Percentiles rank a stretch among this genome's conserved stretches.
These are phyloP conservation scores for Bryoglossum gracile DNA, from an alignment of 495 filamentous ascomycete species.

Conservation along the genomic window DNA sequence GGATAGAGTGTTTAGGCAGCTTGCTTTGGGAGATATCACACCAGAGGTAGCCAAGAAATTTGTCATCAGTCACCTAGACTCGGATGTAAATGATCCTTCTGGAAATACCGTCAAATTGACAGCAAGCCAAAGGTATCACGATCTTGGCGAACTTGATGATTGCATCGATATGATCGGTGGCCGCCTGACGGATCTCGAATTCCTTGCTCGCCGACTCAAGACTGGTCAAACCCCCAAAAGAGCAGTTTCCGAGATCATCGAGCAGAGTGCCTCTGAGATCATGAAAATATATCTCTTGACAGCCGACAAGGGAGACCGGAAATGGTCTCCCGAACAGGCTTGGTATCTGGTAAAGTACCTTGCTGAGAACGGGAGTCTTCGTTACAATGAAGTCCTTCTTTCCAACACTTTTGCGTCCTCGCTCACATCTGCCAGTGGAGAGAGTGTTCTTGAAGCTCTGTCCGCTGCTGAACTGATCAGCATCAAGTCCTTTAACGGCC, in stretches of 20 bases:
- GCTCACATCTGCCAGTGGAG: slow-evolving; percentile 43
- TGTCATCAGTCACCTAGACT: slow-evolving; percentile 74
- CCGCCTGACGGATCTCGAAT: slow-evolving; percentile 87
- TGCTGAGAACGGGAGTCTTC: slow-evolving; percentile 49
- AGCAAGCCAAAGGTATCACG: slow-evolving; percentile 28
- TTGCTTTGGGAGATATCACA: slow-evolving; percentile 76
- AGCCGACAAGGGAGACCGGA: slow-evolving; percentile 38
- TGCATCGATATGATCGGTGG: slow-evolving; percentile 80
- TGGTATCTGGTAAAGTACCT: slow-evolving; percentile 81
- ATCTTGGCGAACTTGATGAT: slow-evolving; percentile 62
- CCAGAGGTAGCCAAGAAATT: slow-evolving; percentile 82
- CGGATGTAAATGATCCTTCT: slow-evolving; percentile 35
- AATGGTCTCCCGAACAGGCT: slow-evolving; percentile 78
- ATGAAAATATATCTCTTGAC: slow-evolving; percentile 82
- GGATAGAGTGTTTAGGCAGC: slow-evolving; percentile 81
- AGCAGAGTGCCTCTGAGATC: slow-evolving; percentile 81
- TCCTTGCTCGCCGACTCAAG: slow-evolving; percentile 83
- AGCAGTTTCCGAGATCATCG: slow-evolving; percentile 84
- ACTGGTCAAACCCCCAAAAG: slow-evolving; percentile 76
- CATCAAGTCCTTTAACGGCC: slow-evolving; percentile 63
- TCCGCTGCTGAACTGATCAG: slow-evolving; percentile 85
- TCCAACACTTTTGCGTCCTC: slow-evolving; percentile 60
- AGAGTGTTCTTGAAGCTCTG: slow-evolving; percentile 66
- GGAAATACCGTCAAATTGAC: slow-evolving; percentile 25
- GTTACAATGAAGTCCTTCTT: slow-evolving; percentile 79